Base-by-base conservation (phyloP, 495 filamentous ascomycete genomes). In the Recurvomyces mirabilis region DNA sequence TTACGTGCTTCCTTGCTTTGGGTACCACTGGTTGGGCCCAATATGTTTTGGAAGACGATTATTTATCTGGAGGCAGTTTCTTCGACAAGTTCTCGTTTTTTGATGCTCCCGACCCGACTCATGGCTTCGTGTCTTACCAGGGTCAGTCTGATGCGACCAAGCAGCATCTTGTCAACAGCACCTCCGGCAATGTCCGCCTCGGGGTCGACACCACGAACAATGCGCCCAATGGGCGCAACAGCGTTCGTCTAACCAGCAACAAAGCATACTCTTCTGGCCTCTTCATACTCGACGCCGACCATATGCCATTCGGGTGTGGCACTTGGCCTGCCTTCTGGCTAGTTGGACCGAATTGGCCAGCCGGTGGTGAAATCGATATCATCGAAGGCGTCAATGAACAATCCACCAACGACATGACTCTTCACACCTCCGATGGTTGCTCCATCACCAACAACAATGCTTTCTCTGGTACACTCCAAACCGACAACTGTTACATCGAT, bases 301-400 rank as follows among this genome's bases (percentile, higher is more conserved):
- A 67, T 41, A 65, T 65, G 64, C 64, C 64, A 12, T 47, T 41
- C 13, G 53, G 62, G 18, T 67, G 64, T 44, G 64, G 61, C 20
- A 62, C 63, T 29, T 67, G 64, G 48, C 63, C 63, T 3, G 63
- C 63, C 4, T 66, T 65, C 49, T 66, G 63, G 63, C 57, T 52
- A 36, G 52, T 65, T 13, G 63, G 63, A 1, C 62, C 61, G 3
- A 47, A 60, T 38, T 66, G 64, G 64, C 63, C 63, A 3, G 48
- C 48, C 39, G 33, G 24, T n/a, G 53, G 53, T 12, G 53, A 53
- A 35, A 56, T 56, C 19, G 87, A 94, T 64, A 87, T 94, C 53
- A 79, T 94, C 58, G 87, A 94, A 57, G 85, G 85, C 29, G 81
- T 93, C 47, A 85, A 88, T 62, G 54, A 68, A 28, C 70, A 80